phyloP scores from a whole-genome alignment of 768 basidiomycete genomes.

The Amanita muscaria region DNA sequence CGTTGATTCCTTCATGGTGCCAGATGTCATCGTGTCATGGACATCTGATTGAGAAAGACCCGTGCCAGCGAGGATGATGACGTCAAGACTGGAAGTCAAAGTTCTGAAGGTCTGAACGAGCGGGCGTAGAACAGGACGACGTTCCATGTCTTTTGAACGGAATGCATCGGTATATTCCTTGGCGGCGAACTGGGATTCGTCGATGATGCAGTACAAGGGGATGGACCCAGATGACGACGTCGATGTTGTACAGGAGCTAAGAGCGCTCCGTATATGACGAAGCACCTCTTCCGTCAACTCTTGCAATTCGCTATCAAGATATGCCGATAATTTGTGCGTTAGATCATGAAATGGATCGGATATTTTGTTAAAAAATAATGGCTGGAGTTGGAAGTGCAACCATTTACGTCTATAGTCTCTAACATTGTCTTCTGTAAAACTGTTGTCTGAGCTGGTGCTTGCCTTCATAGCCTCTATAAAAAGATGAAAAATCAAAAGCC shows the following conservation, averaged over 20 bases:
- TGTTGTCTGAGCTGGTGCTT: not conserved
- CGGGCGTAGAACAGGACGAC: conserved; percentile 33
- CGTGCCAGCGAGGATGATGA: conserved; percentile 38
- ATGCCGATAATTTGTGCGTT: conserved; percentile 23
- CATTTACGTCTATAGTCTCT: conserved; percentile 28
- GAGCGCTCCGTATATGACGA: conserved; percentile 14
- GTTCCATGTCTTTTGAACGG: conserved; percentile 25
- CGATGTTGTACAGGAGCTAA: not conserved
- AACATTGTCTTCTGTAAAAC: conserved; percentile 9
- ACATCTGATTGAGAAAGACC: conserved; percentile 38
- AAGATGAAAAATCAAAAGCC: conserved; percentile 30
- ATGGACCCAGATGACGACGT: conserved; percentile 13
- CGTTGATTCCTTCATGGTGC: conserved; percentile 37
- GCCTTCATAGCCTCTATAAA: conserved; percentile 27
- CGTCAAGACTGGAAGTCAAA: conserved; percentile 28
- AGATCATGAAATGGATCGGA: conserved; percentile 36
- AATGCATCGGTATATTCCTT: conserved; percentile 29
- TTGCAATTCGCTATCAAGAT: conserved; percentile 29
- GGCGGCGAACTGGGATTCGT: conserved; percentile 38
- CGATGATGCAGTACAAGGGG: conserved; percentile 36
- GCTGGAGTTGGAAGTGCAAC: conserved; percentile 34
- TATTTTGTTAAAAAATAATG: conserved; percentile 26
- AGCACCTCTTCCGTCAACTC: conserved; percentile 24
- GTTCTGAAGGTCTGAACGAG: conserved; percentile 34
- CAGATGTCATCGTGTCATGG: conserved; percentile 36